A percentile compares a stretch with the other conserved stretches of the same genome.
These are phyloP conservation scores for Synchytrium microbalum DNA, from an alignment of 371 early-diverging fungal species.

Conservation along the genomic window DNA sequence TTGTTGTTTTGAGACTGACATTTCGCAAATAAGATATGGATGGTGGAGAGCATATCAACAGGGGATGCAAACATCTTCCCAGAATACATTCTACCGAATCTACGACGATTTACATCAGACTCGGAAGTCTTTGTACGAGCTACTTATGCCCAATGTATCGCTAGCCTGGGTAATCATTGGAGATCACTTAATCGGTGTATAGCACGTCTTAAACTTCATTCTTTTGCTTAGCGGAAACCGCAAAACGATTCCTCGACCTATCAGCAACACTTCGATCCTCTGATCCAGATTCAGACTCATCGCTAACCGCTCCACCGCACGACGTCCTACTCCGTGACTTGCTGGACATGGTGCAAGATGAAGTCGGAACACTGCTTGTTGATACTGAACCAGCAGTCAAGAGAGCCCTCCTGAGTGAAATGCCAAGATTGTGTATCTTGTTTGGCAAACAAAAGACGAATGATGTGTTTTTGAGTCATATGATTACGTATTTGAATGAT, in stretches of 20 bases:
- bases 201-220: too few species aligned
- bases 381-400: conserved; percentile 66
- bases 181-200: background rate
- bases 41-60: conserved; percentile 66
- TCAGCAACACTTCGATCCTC: conserved; percentile 24
- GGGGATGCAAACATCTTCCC: conserved; percentile 81
- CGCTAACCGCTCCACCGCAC: conserved; percentile 46
- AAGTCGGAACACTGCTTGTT: conserved; percentile 47
- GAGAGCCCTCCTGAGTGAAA: conserved; percentile 63
- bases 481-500: conserved; percentile 92
- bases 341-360: conserved; percentile 64
- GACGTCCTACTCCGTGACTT: conserved; percentile 65
- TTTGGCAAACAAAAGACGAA: conserved; percentile 76
- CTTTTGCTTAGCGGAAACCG: conserved; percentile 55
- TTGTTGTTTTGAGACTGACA: background rate
- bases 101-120: conserved; percentile 62
- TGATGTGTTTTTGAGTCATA: conserved; percentile 78
- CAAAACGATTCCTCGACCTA: conserved; percentile 63
- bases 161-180: conserved; percentile 47
- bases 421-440: conserved; percentile 73
- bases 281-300: conserved; percentile 3
- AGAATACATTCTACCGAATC: conserved; percentile 75
- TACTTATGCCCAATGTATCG: conserved; percentile 73
- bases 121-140: conserved; percentile 69
- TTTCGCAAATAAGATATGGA: conserved; percentile 44